Evolutionary conservation across 2,329 filamentous ascomycete species (phyloP), one percentile per base, ranked within the genome.

Genomic region (Aureobasidium vineae): DNA sequence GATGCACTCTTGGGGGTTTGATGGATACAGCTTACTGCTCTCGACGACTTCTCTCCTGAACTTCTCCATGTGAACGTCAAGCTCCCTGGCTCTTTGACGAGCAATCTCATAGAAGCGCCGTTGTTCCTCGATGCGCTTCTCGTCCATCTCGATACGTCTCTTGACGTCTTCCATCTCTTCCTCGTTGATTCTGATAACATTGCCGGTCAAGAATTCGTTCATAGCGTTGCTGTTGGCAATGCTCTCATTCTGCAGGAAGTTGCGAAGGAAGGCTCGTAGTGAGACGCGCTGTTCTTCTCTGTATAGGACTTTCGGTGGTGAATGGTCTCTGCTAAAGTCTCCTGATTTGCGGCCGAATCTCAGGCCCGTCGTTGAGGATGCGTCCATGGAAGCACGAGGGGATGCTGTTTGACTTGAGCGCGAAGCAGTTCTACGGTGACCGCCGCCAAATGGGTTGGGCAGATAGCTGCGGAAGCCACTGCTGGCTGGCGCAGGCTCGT

Each of bases 51-150:
- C 86, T 69, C 85, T 79, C 54, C 87, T 81, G 76, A 90, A 90
- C 68, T 85, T 85, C 78, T 99, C 95, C 95, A 99, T 99, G 76
- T 98, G 97, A 28, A 96, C 91, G 77, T 99, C 95, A 60, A 99
- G 83, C 74, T 98, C 95, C 5, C 91, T 90, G 1, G 95, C 95
- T 70, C 95, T 87, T 77, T 92, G 88, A 70, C 92, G 84, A 10
- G 95, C 95, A 74, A 99, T 93, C 75, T 99, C 94, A 77, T 97
- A 99, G 76, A 99, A 99, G 70, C 88, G 86, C 75, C 88, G 90
- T 76, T 99, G 95, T 77, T 99, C 95, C 73, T 96, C 91, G 63
- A 98, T 85, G 52, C 95, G 88, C 77, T 90, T 90, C 75, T 91
- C 88, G 72, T 99, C 95, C 77, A 97, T 88, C 15, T 86, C 84